These are phyloP conservation scores for Cyclotella distinguenda DNA, from an alignment of 108 stramenopile species.

Conservation along the genomic window DNA sequence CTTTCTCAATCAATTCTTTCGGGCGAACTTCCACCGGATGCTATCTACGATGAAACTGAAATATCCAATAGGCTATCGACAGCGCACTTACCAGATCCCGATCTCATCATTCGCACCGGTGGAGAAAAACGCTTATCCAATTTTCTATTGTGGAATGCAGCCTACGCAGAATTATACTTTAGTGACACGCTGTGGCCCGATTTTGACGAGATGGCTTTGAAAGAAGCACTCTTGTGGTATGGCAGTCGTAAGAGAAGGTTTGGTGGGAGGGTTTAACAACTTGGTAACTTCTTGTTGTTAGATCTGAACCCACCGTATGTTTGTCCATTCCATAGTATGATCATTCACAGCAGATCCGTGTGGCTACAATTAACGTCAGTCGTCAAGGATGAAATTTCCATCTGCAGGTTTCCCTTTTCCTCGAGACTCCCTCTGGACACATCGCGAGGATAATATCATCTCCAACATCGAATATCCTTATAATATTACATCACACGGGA, in stretches of 20 bases:
- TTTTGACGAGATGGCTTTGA: conserved; percentile 54
- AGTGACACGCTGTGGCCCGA: conserved; percentile 76
- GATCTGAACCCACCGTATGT: too few relatives aligned
- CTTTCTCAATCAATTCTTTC: conserved; percentile 51
- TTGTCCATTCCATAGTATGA: too few relatives aligned
- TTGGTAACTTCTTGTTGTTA: too few relatives aligned
- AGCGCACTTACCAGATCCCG: conserved; percentile 60
- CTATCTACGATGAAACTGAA: conserved; percentile 49
- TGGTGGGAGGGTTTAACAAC: conserved; percentile 67
- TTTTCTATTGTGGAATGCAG: conserved; percentile 85
- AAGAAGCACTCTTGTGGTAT: conserved; percentile 64
- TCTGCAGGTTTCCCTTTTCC: neutral
- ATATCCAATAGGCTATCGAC: conserved; percentile 52
- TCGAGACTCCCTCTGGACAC: conserved; percentile 3
- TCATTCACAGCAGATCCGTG: too few relatives aligned
- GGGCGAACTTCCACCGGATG: conserved; percentile 18
- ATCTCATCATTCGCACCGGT: conserved; percentile 83
- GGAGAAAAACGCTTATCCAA: conserved; percentile 88
- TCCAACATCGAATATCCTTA: conserved; percentile 33
- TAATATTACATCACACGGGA: conserved; percentile 20
- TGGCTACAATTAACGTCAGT: neutral
- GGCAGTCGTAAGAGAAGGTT: conserved; percentile 60
- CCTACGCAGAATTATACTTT: conserved; percentile 83
- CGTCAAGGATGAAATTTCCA: neutral
- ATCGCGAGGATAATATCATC: conserved; percentile 21